phyloP scores from a whole-genome alignment of 805 yeast genomes.

The Saccharomycopsis babjevae region DNA sequence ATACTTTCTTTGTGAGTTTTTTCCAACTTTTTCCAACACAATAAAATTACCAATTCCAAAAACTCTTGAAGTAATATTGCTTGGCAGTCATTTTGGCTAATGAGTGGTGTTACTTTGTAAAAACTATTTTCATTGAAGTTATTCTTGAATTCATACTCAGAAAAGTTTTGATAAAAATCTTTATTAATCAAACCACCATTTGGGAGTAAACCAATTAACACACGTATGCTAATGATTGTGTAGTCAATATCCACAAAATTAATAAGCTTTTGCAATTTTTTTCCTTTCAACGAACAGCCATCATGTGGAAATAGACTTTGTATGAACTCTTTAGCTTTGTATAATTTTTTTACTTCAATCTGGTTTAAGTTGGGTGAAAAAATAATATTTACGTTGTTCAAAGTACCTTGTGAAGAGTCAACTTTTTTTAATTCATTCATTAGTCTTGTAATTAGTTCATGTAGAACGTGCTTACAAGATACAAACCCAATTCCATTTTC shows the following conservation, averaged over 20 bases:
- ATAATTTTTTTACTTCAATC: neutral
- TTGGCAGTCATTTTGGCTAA: slow-evolving; percentile 25
- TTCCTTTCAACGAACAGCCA: slow-evolving; percentile 13
- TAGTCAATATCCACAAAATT: neutral
- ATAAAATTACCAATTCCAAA: slow-evolving; percentile 26
- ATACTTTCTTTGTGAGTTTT: neutral
- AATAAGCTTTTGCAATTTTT: neutral
- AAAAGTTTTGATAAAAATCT: slow-evolving; percentile 3
- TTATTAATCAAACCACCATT: slow-evolving; percentile 8
- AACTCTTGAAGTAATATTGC: slow-evolving; percentile 29
- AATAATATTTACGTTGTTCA: neutral
- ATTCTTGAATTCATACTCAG: neutral
- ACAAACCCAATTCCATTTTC: neutral
- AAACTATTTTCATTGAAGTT: slow-evolving; percentile 19
- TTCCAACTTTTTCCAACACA: slow-evolving; percentile 7
- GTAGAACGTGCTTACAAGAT: slow-evolving; percentile 6
- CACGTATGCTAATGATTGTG: slow-evolving; percentile 2
- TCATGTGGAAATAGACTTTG: slow-evolving; percentile 12
- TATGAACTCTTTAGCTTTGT: slow-evolving; percentile 3
- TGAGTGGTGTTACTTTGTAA: slow-evolving; percentile 28
- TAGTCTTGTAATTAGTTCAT: neutral
- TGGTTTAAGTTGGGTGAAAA: slow-evolving; percentile 11
- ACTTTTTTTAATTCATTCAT: neutral
- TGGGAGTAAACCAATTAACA: slow-evolving; percentile 5
- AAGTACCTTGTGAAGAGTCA: neutral